Base-by-base conservation (phyloP, 495 filamentous ascomycete species). In the Daldinia caldariorum region DNA sequence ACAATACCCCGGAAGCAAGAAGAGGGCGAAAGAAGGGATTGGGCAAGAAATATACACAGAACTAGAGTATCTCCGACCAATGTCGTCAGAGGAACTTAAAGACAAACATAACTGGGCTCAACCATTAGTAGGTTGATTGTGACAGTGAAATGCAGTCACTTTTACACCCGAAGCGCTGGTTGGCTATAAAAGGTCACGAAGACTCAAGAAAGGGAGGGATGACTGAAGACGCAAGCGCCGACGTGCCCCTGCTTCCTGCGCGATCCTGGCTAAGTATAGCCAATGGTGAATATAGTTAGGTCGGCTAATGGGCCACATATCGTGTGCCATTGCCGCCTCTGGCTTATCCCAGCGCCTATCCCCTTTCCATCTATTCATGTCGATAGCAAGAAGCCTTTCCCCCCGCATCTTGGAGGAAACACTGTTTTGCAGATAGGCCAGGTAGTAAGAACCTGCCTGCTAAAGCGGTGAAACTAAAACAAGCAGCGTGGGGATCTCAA, bases 1-100 rank as follows among this genome's bases (percentile, higher is more conserved):
- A 65, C 62, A 55, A 61, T 38, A 70, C 37, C 47, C 61, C 56
- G 62, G 58, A 58, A 70, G 68, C 61, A 35, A 76, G 66, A 61
- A 61, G 73, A 71, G 63, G 70, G 66, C 51, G 69, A 57, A 70
- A 56, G 70, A 51, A 61, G 49, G 73, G 67, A 67, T 74, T 74
- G 74, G 68, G 62, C 72, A 63, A 61, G 76, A 70, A 67, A 58
- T 47, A 58, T 69, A 67, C 51, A 65, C 20, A 41, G n/a, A n/a
- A 62, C 37, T 55, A 63, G 14, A 66, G 45, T 61, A 66, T 61
- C 43, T 53, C 50, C 9, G 29, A 53, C 59, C 65, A 60, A 58
- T 51, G 67, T 70, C 63, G 77, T 72, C 71, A 75, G 66, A 73
- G 72, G 66, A 70, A 71, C 58, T 72, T 81, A 79, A 80, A 65